Evolutionary conservation across 2,329 filamentous ascomycete genomes (phyloP).

Genomic region (Microthyrium microscopicum): DNA sequence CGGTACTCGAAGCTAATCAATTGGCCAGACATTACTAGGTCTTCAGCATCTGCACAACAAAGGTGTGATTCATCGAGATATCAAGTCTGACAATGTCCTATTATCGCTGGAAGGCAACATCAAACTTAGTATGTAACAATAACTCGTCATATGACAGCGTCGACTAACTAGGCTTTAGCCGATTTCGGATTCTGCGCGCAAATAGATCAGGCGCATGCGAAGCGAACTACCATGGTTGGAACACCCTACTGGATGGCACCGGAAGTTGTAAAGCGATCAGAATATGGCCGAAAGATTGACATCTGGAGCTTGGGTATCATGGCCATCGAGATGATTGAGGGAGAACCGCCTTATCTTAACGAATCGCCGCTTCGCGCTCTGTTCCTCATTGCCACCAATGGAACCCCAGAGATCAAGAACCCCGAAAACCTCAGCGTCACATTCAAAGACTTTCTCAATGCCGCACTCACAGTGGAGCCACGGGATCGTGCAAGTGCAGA

Average conservation of each 20-base stretch:
- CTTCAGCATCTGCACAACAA: slow-evolving; percentile 94
- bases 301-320: slow-evolving; percentile 98
- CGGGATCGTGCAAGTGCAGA: slow-evolving; percentile 93
- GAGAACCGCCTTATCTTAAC: slow-evolving; percentile 90
- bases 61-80: slow-evolving; percentile 94
- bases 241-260: slow-evolving; percentile 99
- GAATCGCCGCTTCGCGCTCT: slow-evolving; percentile 85
- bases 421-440: slow-evolving; percentile 64
- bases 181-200: slow-evolving; percentile 98
- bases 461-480: slow-evolving; percentile 89
- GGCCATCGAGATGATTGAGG: slow-evolving; percentile 99
- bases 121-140: slow-evolving; percentile 63
- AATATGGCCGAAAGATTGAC: slow-evolving; percentile 95
- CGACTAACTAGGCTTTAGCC: slow-evolving; percentile 37
- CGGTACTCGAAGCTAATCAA: slow-evolving; percentile 10
- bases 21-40: slow-evolving; percentile 55
- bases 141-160: slow-evolving; percentile 9
- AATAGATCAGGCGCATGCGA: slow-evolving; percentile 92
- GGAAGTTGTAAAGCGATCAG: slow-evolving; percentile 91
- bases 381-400: slow-evolving; percentile 93
- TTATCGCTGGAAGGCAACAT: slow-evolving; percentile 89
- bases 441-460: slow-evolving; percentile 82
- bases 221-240: slow-evolving; percentile 97
- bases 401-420: slow-evolving; percentile 88
- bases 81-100: slow-evolving; percentile 97